Base-by-base conservation (phyloP, 352 stramenopile genomes). In the Aphanomyces astaci region DNA sequence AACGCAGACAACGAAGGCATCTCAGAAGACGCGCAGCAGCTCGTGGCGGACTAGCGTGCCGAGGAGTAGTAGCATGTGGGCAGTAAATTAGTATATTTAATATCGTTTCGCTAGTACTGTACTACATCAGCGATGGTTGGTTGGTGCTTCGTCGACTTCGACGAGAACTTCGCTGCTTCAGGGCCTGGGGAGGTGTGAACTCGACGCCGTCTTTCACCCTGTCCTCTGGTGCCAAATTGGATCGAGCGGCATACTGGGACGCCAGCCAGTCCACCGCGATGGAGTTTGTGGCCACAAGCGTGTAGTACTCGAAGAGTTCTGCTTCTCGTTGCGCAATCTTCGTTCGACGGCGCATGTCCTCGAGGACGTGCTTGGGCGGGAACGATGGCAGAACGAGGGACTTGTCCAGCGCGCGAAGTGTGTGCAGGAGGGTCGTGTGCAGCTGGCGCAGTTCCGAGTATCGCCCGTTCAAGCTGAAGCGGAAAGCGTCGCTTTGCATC, bases 221-320 rank as follows among this genome's bases (percentile, higher is more conserved):
- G n/a, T 49, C 36, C 0, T 64, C 19, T 52, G 36, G 36, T 19
- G n/a, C 56, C 13, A 54, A 10, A n/a, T 19, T 24, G 9, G 2
- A n/a, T 4, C 51, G 51, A 30, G 27, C 27, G 5, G 30, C 51
- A 25, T 40, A 43, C 31, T 68, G 62, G 17, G 27, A 10, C 10
- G 62, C 46, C 17, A 68, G 51, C n/a, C 53, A 59, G 19, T 36
- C 62, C 13, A 68, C 43, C 10, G 62, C 62, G 4, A 46, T 10
- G 31, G 28, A 0, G 32, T 59, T 68, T 22, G 62, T 68, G 3
- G 10, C 27, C 28, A 68, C 27, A 15, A 59, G 62, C 13, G 62
- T 68, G 25, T 59, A 68, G 43, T 68, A 68, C n/a, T 68, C 62
- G 36, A 68, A 68, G 33, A 68, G 46, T 25, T 68, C 62, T 1